A percentile compares a stretch with the other conserved stretches of the same genome.
Evolutionary conservation across 2,329 filamentous ascomycete genomes (phyloP).

Genomic region (Raffaelea albimanens): DNA sequence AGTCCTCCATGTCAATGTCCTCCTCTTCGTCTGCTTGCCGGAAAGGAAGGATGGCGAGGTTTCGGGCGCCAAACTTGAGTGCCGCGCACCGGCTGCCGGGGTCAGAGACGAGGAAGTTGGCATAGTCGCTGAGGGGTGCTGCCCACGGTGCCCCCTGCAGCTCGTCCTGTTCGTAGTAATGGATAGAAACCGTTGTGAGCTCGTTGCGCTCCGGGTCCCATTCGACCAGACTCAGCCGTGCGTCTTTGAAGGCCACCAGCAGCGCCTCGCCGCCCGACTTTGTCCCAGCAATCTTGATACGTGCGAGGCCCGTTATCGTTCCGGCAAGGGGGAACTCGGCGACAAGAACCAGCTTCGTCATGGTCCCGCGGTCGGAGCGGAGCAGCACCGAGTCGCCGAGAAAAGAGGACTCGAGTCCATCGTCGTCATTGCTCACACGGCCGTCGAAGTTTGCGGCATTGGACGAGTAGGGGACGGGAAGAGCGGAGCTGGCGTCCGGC

Average conservation of each 20-base stretch:
- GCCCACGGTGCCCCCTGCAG: conserved; percentile 75
- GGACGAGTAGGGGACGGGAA: conserved; percentile 13
- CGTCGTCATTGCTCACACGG: conserved; percentile 50
- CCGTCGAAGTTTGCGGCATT: conserved; percentile 32
- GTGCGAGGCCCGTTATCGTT: conserved; percentile 72
- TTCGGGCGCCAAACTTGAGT: conserved; percentile 81
- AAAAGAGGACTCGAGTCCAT: conserved; percentile 57
- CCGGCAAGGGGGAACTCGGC: conserved; percentile 78
- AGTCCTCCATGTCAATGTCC: conserved; percentile 85
- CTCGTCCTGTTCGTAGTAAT: conserved; percentile 96
- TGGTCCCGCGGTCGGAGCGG: conserved; percentile 53
- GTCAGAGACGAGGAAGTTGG: conserved; percentile 78
- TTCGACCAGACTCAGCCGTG: conserved; percentile 85
- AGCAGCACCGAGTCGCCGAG: conserved; percentile 52
- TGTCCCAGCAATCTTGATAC: conserved; percentile 62
- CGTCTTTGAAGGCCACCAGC: conserved; percentile 77
- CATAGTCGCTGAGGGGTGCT: conserved; percentile 61
- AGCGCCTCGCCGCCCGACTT: conserved; percentile 77
- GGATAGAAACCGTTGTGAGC: conserved; percentile 84
- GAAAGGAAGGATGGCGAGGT: conserved; percentile 89
- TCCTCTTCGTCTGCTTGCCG: conserved; percentile 61
- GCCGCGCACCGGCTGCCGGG: conserved; percentile 88
- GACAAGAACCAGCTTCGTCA: conserved; percentile 73
- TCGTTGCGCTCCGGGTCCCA: conserved; percentile 78
- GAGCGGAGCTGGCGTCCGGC: conserved; percentile 24